Base-by-base conservation (phyloP, 2,329 filamentous ascomycete genomes). In the Fulvia fulva region DNA sequence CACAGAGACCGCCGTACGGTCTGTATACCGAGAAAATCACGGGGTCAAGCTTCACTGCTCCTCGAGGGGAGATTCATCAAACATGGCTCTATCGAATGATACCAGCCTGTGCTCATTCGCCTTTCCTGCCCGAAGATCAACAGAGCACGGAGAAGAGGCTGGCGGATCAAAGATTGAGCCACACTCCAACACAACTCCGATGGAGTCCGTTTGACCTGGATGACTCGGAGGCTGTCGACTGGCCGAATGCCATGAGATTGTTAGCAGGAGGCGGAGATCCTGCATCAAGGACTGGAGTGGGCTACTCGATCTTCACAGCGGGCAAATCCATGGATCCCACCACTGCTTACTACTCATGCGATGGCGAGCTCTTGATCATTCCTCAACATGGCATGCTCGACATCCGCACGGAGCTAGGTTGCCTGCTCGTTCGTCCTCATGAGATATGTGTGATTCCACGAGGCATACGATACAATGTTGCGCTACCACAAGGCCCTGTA, bases 171-270 rank as follows among this genome's bases (percentile, higher is more conserved):
- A 63, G 59, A 69, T 81, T 90, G 65, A 84, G 88, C 66, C 86
- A 89, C 66, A 87, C 91, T 53, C 90, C 90, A 3, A 91, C 92
- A 69, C 89, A 93, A 73, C 79, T 93, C 28, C 83, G 89, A 64
- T 94, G 90, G 90, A 85, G 89, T 64, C 87, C 85, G 2, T 90
- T 91, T 70, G 86, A 91, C 66, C 78, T 91, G 51, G 85, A 90
- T 62, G n/a, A n/a, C n/a, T n/a, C n/a, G n/a, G 80, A 88, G 71
- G 80, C 78, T 3, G 84, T 84, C 1, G 84, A 88, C 67, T 89
- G 85, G 85, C 83, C 88, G 21, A 83, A 87, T 67, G 82, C 82
- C 57, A 75, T 92, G 63, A 85, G 87, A 59, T 80, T 92, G 21
- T 80, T 96, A 11, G 90, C 88, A 1, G 90, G 90, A 2, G 85